These are phyloP conservation scores for Periconia sp. DNA, from an alignment of 2,329 filamentous ascomycete genomes.

Conservation along the genomic window DNA sequence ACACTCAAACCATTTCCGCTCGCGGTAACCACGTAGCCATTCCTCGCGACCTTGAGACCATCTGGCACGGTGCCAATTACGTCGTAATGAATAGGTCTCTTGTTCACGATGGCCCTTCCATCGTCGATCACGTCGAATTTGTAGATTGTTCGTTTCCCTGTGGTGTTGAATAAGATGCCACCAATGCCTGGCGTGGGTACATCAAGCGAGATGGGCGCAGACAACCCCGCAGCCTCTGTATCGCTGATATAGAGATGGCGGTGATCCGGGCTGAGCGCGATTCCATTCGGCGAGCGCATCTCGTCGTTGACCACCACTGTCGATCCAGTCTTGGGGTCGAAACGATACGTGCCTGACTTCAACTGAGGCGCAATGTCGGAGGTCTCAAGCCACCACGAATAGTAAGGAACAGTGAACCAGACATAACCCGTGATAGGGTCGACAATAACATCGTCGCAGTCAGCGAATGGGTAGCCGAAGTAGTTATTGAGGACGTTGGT, in stretches of 20 bases:
- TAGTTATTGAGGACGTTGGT: background rate
- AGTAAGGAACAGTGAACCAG: conserved; percentile 1
- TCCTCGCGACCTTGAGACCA: too few species aligned
- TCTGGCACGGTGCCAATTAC: too few species aligned
- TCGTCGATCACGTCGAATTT: too few species aligned
- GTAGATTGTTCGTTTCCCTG: too few species aligned
- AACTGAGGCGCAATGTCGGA: background rate
- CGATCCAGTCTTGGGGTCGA: background rate
- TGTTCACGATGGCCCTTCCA: too few species aligned
- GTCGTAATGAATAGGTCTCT: too few species aligned
- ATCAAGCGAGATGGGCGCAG: too few species aligned
- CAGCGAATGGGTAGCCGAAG: background rate
- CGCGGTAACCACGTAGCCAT: too few species aligned
- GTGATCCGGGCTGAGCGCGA: background rate
- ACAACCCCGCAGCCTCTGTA: background rate
- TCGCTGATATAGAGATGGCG: background rate
- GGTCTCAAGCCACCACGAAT: background rate
- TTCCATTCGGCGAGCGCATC: conserved; percentile 1
- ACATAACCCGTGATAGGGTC: background rate
- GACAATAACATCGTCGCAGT: conserved; percentile 1
- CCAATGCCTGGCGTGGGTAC: too few species aligned
- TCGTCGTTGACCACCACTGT: background rate
- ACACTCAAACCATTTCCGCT: too few species aligned
- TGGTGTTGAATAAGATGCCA: too few species aligned
- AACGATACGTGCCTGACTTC: background rate